A percentile compares a stretch with the other conserved stretches of the same genome.
phyloP scores from a whole-genome alignment of 495 filamentous ascomycete species.

The Cercophora samala region DNA sequence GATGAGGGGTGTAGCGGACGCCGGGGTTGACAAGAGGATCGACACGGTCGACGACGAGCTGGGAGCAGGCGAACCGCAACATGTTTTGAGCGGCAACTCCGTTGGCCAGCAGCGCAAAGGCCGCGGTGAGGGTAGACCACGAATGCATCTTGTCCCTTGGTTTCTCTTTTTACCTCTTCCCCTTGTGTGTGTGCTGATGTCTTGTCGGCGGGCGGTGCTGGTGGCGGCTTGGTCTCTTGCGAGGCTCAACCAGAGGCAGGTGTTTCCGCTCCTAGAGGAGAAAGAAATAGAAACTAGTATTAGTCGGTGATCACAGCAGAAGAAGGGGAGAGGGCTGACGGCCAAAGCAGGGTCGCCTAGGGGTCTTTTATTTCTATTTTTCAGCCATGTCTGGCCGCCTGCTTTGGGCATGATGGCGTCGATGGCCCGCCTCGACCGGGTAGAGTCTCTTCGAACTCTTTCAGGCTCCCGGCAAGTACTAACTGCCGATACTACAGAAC shows the following conservation, averaged over 20 bases:
- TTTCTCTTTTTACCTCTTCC: conserved; percentile 19
- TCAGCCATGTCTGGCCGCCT: conserved; percentile 1
- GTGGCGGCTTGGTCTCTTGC: background rate
- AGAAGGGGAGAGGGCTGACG: background rate
- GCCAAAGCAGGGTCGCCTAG: background rate
- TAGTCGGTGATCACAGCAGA: background rate
- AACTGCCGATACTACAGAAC: conserved; percentile 47
- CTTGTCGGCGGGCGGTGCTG: background rate
- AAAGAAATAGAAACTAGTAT: background rate
- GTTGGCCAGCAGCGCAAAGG: conserved; percentile 46
- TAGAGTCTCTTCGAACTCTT: conserved; percentile 15
- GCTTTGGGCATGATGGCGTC: background rate
- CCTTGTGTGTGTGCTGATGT: conserved; percentile 6
- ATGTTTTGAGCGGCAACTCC: conserved; percentile 49
- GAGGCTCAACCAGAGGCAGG: conserved; percentile 1
- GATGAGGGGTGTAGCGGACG: conserved; percentile 48
- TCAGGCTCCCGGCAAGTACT: conserved; percentile 27
- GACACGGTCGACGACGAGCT: conserved; percentile 54
- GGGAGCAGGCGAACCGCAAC: conserved; percentile 57
- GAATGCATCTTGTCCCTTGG: conserved; percentile 43
- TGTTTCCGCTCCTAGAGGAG: background rate
- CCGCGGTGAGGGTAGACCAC: conserved; percentile 47
- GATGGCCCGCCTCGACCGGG: conserved; percentile 18
- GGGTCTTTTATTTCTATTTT: conserved; percentile 6
- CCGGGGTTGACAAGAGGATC: conserved; percentile 53